Conservation (phyloP, 2,329 filamentous ascomycete species). For the Trichoderma guizhouense region DNA sequence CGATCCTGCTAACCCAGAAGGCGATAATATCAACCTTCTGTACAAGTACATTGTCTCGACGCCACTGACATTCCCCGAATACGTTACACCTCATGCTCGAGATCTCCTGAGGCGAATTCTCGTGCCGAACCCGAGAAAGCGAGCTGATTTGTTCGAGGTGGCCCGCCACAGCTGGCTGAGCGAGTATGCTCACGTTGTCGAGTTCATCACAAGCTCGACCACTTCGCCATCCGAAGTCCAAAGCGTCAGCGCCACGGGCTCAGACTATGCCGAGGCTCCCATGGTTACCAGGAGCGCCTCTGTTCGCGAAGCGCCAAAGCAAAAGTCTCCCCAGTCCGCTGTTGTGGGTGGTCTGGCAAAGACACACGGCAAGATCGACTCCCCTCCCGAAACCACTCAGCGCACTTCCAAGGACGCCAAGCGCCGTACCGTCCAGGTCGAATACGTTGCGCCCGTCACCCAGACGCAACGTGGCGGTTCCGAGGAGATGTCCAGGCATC, state of each 20-base stretch:
- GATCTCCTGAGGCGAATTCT: constrained; percentile 90
- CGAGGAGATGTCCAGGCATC: constrained; percentile 28
- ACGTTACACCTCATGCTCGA: constrained; percentile 92
- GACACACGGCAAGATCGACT: constrained; percentile 72
- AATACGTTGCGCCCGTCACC: constrained; percentile 90
- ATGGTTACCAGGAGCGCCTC: constrained; percentile 81
- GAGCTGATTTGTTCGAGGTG: constrained; percentile 95
- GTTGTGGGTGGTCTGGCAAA: constrained; percentile 62
- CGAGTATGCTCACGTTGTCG: constrained; percentile 94
- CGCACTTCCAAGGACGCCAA: constrained; percentile 82
- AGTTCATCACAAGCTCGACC: constrained; percentile 93
- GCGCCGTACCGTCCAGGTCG: constrained; percentile 90
- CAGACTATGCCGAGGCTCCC: constrained; percentile 55
- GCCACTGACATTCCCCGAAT: constrained; percentile 95
- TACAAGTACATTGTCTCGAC: constrained; percentile 99
- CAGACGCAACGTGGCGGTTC: constrained; percentile 69
- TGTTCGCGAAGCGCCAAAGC: constrained; percentile 80
- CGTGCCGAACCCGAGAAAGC: constrained; percentile 89
- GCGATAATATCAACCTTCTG: constrained; percentile 96
- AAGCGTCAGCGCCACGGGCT: constrained; percentile 65
- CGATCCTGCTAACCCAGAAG: constrained; percentile 95
- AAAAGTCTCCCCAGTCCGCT: constrained; percentile 50
- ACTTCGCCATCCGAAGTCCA: constrained; percentile 83
- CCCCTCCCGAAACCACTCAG: constrained; percentile 52
- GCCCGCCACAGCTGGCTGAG: constrained; percentile 97